These are phyloP conservation scores for Sphagnum magellanicum DNA, from an alignment of 228 moss, liverwort and hornwort genomes.

Conservation along the genomic window DNA sequence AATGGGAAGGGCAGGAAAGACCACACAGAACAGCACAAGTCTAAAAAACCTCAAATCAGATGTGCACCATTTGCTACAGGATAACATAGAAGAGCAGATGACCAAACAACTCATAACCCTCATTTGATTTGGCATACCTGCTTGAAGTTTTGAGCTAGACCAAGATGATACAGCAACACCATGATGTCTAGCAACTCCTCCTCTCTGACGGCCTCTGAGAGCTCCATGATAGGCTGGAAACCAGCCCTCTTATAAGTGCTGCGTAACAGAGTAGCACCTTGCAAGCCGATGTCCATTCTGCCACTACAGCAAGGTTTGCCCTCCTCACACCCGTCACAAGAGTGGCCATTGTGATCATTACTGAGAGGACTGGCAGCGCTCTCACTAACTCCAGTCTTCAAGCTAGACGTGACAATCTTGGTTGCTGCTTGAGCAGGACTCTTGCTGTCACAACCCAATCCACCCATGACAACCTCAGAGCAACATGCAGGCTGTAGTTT, in stretches of 20 bases:
- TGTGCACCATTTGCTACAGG: no score
- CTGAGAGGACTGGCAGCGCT: slow-evolving; percentile 69
- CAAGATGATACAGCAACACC: slow-evolving; percentile 88
- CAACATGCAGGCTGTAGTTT: slow-evolving; percentile 87
- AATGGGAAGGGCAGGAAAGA: no score
- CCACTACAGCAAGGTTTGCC: slow-evolving; percentile 92
- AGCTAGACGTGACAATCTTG: slow-evolving; percentile 52
- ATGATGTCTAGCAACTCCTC: slow-evolving; percentile 89
- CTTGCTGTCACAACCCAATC: slow-evolving; percentile 64
- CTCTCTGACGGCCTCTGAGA: slow-evolving; percentile 92
- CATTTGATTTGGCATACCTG: slow-evolving; percentile 38
- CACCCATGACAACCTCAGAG: slow-evolving; percentile 51
- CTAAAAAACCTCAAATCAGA: no score
- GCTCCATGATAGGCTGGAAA: slow-evolving; percentile 84
- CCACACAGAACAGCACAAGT: no score
- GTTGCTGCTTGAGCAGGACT: slow-evolving; percentile 31
- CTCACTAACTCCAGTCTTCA: slow-evolving; percentile 62
- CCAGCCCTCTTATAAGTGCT: slow-evolving; percentile 62
- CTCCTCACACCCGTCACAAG: slow-evolving; percentile 72
- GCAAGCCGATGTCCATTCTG: slow-evolving; percentile 55
- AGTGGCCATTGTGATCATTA: slow-evolving; percentile 58
- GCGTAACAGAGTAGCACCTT: slow-evolving; percentile 35
- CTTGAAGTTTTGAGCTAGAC: slow-evolving; percentile 85
- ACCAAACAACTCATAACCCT: no score
- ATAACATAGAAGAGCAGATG: no score